A percentile compares a stretch with the other conserved stretches of the same genome.
These are phyloP conservation scores for Ustulina deusta DNA, from an alignment of 2,329 filamentous ascomycete species.

Conservation along the genomic window DNA sequence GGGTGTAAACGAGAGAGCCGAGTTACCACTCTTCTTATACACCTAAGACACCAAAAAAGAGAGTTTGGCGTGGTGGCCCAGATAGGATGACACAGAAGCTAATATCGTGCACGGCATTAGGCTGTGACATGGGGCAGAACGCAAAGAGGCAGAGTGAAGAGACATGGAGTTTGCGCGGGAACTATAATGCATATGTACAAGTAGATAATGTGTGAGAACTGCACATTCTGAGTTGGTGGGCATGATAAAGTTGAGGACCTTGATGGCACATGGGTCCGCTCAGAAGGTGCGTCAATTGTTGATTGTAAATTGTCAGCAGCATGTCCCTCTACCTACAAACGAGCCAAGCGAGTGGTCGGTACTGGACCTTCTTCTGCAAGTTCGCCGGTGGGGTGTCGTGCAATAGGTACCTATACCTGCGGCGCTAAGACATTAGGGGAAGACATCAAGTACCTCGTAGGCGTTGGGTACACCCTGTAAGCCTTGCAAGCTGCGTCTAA, in stretches of 20 bases:
- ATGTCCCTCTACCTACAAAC: too few species aligned
- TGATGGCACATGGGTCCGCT: constrained; percentile 24
- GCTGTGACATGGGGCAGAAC: neutral
- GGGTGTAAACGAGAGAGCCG: neutral
- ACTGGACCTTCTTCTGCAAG: neutral
- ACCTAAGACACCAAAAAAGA: neutral
- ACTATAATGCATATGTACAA: neutral
- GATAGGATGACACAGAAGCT: neutral
- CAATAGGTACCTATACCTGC: neutral
- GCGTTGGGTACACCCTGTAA: too few species aligned
- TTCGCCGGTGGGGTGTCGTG: neutral
- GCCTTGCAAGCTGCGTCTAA: too few species aligned
- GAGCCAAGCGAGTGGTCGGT: too few species aligned
- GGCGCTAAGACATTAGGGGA: too few species aligned
- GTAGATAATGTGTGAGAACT: too few species aligned
- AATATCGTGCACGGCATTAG: neutral
- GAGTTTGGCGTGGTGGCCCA: neutral
- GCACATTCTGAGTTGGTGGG: constrained; percentile 19
- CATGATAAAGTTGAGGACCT: constrained; percentile 32
- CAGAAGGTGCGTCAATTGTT: constrained; percentile 11
- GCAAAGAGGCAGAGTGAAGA: neutral
- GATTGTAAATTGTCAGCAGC: neutral
- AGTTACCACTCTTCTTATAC: neutral
- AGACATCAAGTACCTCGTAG: too few species aligned
- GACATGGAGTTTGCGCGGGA: constrained; percentile 9